Conservation (phyloP, 1,284 basidiomycete species). For the Chalciporus piperatoides region DNA sequence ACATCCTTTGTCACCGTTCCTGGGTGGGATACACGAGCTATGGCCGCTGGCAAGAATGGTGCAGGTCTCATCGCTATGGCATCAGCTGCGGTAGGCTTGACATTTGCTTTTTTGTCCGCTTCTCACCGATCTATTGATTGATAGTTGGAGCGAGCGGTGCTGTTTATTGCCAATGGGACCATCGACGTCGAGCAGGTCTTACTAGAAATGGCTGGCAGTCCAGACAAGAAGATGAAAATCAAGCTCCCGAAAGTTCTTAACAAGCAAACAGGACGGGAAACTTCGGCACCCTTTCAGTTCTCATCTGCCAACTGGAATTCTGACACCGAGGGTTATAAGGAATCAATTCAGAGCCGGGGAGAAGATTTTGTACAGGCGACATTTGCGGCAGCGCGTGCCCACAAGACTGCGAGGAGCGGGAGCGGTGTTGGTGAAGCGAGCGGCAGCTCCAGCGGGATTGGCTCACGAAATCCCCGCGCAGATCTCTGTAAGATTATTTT, state of each 20-base stretch:
- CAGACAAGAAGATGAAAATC: constrained; percentile 10
- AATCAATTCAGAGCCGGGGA: neutral
- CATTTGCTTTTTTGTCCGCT: too few relatives aligned
- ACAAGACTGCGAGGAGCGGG: too few relatives aligned
- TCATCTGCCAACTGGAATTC: neutral
- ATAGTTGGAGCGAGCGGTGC: constrained; percentile 7
- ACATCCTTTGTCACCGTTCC: neutral
- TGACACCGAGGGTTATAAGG: neutral
- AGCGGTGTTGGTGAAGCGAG: too few relatives aligned
- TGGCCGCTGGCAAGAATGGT: constrained; percentile 5
- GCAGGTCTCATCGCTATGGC: constrained; percentile 7
- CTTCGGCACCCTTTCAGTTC: neutral
- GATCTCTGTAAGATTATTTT: too few relatives aligned
- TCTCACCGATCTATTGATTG: neutral
- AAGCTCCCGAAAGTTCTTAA: constrained; percentile 14
- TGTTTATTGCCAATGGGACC: constrained; percentile 6
- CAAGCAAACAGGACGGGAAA: constrained; percentile 3
- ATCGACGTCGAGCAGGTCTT: constrained; percentile 10
- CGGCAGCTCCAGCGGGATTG: too few relatives aligned
- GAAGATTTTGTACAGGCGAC: neutral
- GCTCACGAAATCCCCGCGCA: too few relatives aligned
- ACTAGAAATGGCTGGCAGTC: constrained; percentile 7
- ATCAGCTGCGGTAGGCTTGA: neutral
- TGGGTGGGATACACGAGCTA: neutral
- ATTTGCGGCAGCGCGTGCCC: neutral